Conservation (phyloP, 2,329 filamentous ascomycete species). For the Colletotrichum horii region DNA sequence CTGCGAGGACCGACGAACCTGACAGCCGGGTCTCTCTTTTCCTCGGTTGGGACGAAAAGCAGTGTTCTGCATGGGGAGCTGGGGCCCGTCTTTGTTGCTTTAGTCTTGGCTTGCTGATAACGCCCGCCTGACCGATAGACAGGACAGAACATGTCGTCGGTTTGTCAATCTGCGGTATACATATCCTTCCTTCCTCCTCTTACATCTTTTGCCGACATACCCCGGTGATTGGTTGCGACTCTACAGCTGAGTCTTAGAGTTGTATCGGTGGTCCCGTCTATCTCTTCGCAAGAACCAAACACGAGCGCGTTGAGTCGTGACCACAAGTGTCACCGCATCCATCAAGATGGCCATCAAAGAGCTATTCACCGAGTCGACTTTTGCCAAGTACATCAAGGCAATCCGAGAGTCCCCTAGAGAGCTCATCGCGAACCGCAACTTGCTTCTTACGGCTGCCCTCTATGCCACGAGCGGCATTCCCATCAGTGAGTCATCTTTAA, state of each 20-base stretch:
- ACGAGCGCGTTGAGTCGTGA: neutral
- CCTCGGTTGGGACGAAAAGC: neutral
- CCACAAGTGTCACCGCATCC: neutral
- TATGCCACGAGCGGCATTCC: constrained; percentile 26
- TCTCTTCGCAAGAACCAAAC: neutral
- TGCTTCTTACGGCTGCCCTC: constrained; percentile 22
- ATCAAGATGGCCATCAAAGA: neutral
- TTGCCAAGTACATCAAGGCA: constrained; percentile 19
- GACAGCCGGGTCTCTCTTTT: neutral
- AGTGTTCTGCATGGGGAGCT: neutral
- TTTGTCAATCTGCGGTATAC: neutral
- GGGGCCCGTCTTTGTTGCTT: neutral
- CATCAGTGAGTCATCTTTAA: neutral
- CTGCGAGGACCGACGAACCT: neutral
- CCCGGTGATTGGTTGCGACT: neutral
- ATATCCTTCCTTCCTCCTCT: neutral
- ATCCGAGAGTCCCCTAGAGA: constrained; percentile 23
- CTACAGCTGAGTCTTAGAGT: neutral
- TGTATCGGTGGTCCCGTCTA: neutral
- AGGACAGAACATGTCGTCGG: neutral
- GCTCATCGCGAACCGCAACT: constrained; percentile 21
- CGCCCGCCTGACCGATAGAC: neutral
- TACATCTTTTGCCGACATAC: neutral
- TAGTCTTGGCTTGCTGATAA: neutral
- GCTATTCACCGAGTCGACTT: neutral